Evolutionary conservation across 2,329 filamentous ascomycete species (phyloP), one percentile per base, ranked within the genome.

Genomic region (Cladosporium velox): DNA sequence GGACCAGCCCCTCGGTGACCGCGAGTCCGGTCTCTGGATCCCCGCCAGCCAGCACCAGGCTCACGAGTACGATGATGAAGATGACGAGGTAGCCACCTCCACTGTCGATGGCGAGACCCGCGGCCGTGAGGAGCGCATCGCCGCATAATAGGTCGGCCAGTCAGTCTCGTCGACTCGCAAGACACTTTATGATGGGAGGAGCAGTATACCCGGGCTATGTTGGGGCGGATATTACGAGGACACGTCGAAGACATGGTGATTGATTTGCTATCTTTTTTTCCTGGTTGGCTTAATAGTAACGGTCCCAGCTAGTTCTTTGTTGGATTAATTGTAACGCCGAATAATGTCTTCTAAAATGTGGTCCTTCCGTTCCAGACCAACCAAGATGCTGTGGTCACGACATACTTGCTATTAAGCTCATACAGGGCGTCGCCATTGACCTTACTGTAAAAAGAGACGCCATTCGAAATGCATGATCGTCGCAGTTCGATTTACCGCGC

Each of bases 21-120:
- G 89, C 66, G 91, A 94, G 76, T 92, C 90, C 14, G 87, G 88
- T 68, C 81, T 88, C 34, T 97, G 94, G 94, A 88, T 93, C 41
- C 90, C 90, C 7, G 91, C 91, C 15, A 86, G 87, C 67, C 83
- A 88, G 77, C 89, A 91, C 74, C 83, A 86, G 72, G 83, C 83
- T 30, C 83, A 84, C 24, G 81, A 87, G 65, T 84, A 86, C 66
- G 85, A 87, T 34, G 87, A 88, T 15, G 89, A 91, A 1, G 88
- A 90, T 21, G 87, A 88, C 11, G 87, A 89, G 14, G 87, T 88
- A 24, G 87, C 88, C 15, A 79, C 77, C 51, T 79, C 76, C 47
- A 73, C 79, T 61, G 74, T 73, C 59, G 76, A 74, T 47, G 79
- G 77, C 68, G 79, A 81, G 70, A 74, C 76, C 60, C 78, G 82